Evolutionary conservation across 2,329 filamentous ascomycete species (phyloP).

Genomic region (Nigrospora sphaerica): DNA sequence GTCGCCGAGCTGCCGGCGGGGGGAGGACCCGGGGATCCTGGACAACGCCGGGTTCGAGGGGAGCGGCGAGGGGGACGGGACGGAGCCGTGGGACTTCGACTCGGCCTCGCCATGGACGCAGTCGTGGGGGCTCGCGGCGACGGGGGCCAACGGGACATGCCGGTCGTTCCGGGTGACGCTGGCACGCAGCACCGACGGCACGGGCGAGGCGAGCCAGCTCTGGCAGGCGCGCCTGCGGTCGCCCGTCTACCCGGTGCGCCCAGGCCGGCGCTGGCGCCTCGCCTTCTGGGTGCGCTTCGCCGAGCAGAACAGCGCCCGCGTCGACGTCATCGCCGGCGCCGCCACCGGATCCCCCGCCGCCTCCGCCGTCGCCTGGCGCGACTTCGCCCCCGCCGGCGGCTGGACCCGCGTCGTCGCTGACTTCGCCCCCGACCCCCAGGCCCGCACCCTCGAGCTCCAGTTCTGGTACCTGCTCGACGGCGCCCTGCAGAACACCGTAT

Average conservation of each 20-base stretch:
- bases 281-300: not conserved
- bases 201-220: not conserved
- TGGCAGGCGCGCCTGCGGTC: not conserved
- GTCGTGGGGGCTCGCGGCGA: not conserved
- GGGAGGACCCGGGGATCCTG: not conserved
- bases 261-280: not conserved
- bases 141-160: not conserved
- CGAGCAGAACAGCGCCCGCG: not conserved
- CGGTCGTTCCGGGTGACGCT: not conserved
- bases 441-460: not conserved
- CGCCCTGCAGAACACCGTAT: conserved; percentile 2
- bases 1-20: not conserved
- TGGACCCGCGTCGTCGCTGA: not conserved
- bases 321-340: not conserved
- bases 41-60: not conserved
- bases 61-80: not conserved
- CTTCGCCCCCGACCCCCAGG: not conserved
- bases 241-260: not conserved
- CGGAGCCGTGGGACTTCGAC: not conserved
- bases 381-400: not conserved
- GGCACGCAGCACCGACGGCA: not conserved
- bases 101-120: not conserved
- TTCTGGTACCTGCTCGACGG: conserved; percentile 2
- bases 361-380: not conserved
- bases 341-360: not conserved